Base-by-base conservation (phyloP, 345 rosid genomes). In the Microcos paniculata region DNA sequence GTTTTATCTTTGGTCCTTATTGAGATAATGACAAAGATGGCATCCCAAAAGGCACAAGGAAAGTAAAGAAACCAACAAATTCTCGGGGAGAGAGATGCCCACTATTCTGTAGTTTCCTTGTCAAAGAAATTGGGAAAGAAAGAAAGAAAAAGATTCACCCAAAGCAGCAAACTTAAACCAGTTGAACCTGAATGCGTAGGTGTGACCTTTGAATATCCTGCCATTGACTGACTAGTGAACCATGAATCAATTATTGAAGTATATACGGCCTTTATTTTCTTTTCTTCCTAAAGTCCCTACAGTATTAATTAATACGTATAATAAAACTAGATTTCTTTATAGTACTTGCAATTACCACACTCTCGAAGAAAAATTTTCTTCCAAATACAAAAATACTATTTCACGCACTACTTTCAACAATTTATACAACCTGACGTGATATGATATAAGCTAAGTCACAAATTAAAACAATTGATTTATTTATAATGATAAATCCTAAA, bases 31-130 rank as follows among this genome's bases (percentile, higher is more conserved):
- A 62, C 81, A 81, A 62, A 78, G 43, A 81, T 57, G 24, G 38
- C 66, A 65, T 58, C 74, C 40, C 31, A 67, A 65, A 73, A 78
- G 52, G 69, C 77, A 74, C 16, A 38, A 12, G 61, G 71, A 51
- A 69, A 67, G 49, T n/a, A 52, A 14, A 57, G 69, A 45, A 64
- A 68, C 57, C 79, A 65, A 71, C 69, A 56, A 18, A 24, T 46
- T 71, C 9, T 28, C 31, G 28, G 71, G 80, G 82, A 82, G 79
- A 85, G 59, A 24, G 75, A 73, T 35, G 38, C 49, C 77, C 84
- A 78, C 53, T 73, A 5, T 45, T 66, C 4, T 43, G 19, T 23
- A n/a, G 18, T 40, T 52, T 71, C 46, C 48, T 31, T 38, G 31
- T 26, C 62, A 49, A 48, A 0, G 57, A 38, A 51, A 30, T 21